Percentiles rank a stretch among this genome's conserved stretches.
phyloP scores from a whole-genome alignment of 2,329 filamentous ascomycete genomes.

The Cercospora sesami region DNA sequence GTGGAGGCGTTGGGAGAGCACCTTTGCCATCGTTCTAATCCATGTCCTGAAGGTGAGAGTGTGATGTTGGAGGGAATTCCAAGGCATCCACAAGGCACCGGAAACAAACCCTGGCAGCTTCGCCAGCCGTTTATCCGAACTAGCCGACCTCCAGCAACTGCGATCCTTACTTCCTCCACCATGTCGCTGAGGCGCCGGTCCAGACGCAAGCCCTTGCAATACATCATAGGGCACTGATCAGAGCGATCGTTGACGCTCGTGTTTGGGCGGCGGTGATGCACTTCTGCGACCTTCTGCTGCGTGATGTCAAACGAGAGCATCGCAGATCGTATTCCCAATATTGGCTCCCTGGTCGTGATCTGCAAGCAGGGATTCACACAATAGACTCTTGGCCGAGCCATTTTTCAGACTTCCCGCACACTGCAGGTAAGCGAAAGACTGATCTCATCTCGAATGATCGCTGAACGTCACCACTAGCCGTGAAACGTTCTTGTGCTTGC shows the following conservation, averaged over 20 bases:
- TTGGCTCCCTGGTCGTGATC: slow-evolving; percentile 1
- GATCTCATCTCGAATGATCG: background rate
- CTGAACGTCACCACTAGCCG: slow-evolving; percentile 4
- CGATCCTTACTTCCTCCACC: background rate
- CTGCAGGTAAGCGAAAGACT: slow-evolving; percentile 16
- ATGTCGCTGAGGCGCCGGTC: background rate
- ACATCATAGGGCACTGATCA: background rate
- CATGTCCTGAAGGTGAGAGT: slow-evolving; percentile 4
- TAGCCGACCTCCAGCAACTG: background rate
- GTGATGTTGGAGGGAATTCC: background rate
- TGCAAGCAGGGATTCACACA: slow-evolving; percentile 3
- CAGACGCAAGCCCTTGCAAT: background rate
- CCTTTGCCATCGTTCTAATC: slow-evolving; percentile 13
- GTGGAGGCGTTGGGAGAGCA: slow-evolving; percentile 9
- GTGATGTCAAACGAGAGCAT: background rate
- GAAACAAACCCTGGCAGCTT: background rate
- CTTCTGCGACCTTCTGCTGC: background rate
- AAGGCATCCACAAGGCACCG: background rate
- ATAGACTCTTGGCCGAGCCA: slow-evolving; percentile 3
- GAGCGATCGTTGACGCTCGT: background rate
- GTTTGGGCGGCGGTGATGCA: background rate
- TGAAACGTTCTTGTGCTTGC: background rate
- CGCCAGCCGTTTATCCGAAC: slow-evolving; percentile 2
- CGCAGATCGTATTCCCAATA: background rate
- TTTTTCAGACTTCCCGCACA: background rate